Evolutionary conservation across 73 alveolate genomes (phyloP).

Genomic region (Paramecium sexaurelia): DNA sequence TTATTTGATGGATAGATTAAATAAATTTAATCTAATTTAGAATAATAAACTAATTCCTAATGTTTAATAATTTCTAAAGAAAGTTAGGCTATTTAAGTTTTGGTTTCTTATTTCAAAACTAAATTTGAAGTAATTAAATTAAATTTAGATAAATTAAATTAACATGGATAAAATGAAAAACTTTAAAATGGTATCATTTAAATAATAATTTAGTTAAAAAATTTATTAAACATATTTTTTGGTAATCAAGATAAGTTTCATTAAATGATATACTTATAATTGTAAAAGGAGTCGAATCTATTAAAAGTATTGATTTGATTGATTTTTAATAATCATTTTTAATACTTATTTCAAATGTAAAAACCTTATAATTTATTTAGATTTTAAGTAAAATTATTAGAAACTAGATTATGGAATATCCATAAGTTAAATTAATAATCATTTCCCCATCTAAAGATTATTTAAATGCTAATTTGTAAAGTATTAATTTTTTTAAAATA

Average conservation of each 20-base stretch:
- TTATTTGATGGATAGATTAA: neutral
- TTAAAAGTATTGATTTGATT: neutral
- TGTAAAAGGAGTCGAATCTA: neutral
- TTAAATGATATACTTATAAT: neutral
- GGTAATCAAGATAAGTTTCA: slow-evolving; percentile 5
- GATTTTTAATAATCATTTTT: neutral
- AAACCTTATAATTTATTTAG: neutral
- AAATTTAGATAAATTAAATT: neutral
- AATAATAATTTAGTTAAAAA: neutral
- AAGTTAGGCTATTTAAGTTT: neutral
- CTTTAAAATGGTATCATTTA: neutral
- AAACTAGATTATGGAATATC: neutral
- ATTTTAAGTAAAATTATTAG: slow-evolving; percentile 14
- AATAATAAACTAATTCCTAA: neutral
- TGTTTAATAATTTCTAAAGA: neutral
- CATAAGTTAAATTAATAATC: neutral
- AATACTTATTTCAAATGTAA: slow-evolving; percentile 18
- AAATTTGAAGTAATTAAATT: neutral
- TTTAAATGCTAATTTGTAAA: neutral
- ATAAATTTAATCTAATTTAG: neutral
- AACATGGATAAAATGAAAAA: neutral
- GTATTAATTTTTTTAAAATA: neutral
- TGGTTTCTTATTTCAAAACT: neutral
- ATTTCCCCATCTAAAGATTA: slow-evolving; percentile 4
- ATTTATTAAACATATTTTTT: neutral